Evolutionary conservation across 305 asterid genomes (phyloP), one percentile per base, ranked within the genome.

Genomic region (Ilex paraguariensis): DNA sequence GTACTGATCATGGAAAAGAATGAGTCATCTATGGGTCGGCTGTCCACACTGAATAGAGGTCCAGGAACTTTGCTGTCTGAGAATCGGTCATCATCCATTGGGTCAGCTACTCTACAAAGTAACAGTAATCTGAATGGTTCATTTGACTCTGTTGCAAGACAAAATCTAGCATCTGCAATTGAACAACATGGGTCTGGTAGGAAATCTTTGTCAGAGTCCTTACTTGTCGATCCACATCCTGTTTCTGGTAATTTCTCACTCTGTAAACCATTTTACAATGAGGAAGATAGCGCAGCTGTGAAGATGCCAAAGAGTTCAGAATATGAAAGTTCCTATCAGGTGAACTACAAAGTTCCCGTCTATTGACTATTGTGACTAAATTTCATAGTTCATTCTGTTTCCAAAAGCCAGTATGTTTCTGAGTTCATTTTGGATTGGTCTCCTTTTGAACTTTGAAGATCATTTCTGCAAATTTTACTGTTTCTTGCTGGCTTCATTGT

Each of bases 181-280:
- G 99, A 88, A 75, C 95, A 84, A 50, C 91, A 86, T 73, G 96
- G 95, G 70, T 90, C 99, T 69, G 97, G 97, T 76, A 69, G 99
- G 80, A 94, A 80, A 75, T 94, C 99, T n/a, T 75, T 93, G 68
- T 94, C 97, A 13, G 96, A 94, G 61, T 87, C 97, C 63, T 84
- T 90, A 66, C 86, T 79, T 64, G 78, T 63, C 46, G 93, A 94
- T 67, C 82, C 88, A 13, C 77, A 82, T 75, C 70, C 88, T 63
- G 76, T 77, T 57, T 63, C 90, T 63, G 93, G 93, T 45, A 89
- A 89, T 75, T 84, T 83, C 66, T 86, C 97, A 46, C 95, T 90
- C 40, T 87, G 95, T 60, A 94, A 86, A 79, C 95, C 91, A 64
- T 84, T 90, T 59, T 85, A 85, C 53, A 82, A 79, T 15, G 95